Conservation (phyloP, 2,329 filamentous ascomycete genomes). For the Colletotrichum incanum region DNA sequence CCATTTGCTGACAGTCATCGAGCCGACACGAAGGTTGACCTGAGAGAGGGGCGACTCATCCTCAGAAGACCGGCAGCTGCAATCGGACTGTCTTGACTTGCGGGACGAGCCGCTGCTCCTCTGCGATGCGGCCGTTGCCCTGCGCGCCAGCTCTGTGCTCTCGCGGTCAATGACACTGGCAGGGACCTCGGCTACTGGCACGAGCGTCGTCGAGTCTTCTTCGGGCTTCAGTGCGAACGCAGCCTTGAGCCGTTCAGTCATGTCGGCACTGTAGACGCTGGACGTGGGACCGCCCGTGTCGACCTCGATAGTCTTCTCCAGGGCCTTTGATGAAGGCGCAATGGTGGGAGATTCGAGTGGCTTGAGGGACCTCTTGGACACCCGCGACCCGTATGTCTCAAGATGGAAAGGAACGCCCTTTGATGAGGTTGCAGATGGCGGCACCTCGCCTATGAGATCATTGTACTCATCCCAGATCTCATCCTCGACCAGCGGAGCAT, state of each 20-base stretch:
- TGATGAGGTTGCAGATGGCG: conserved; percentile 70
- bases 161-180: conserved; percentile 48
- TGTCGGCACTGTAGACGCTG: conserved; percentile 69
- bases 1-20: conserved; percentile 91
- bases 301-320: conserved; percentile 19
- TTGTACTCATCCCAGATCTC: conserved; percentile 97
- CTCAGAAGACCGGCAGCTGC: conserved; percentile 64
- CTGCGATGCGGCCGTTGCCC: conserved; percentile 44
- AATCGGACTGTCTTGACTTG: conserved; percentile 59
- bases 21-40: conserved; percentile 84
- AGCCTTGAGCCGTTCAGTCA: conserved; percentile 67
- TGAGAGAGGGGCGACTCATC: conserved; percentile 77
- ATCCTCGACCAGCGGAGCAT: conserved; percentile 80
- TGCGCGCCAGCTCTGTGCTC: conserved; percentile 43
- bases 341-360: conserved; percentile 66
- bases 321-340: conserved; percentile 31
- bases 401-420: conserved; percentile 71
- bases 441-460: conserved; percentile 82
- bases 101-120: conserved; percentile 52
- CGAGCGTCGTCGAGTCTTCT: conserved; percentile 59
- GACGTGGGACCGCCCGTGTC: conserved; percentile 58
- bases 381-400: conserved; percentile 61
- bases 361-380: conserved; percentile 54
- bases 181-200: conserved; percentile 59
- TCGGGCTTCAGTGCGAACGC: conserved; percentile 57